Percentiles rank a stretch among this genome's conserved stretches.
Conservation (phyloP, 805 yeast genomes). For the Cyberlindnera mycetangii region DNA sequence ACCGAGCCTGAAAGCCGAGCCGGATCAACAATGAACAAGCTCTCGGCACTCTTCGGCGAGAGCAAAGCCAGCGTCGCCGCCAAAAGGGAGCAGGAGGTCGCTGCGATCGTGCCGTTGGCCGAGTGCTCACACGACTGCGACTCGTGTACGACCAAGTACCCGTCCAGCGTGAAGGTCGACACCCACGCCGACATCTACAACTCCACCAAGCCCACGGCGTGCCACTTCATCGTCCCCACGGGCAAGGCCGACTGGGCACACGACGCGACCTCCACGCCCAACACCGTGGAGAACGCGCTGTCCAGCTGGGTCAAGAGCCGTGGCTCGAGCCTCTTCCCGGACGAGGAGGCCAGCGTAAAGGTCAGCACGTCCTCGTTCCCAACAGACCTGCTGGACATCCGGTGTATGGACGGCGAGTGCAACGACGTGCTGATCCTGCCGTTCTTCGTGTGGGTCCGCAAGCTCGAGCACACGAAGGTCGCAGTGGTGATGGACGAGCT, state of each 20-base stretch:
- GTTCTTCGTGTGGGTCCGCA: conserved; percentile 65
- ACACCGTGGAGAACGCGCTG: conserved; percentile 46
- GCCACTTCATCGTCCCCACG: conserved; percentile 80
- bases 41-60: conserved; percentile 8
- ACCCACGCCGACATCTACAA: conserved; percentile 45
- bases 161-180: conserved; percentile 44
- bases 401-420: conserved; percentile 39
- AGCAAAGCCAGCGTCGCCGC: conserved; percentile 6
- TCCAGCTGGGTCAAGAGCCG: conserved; percentile 33
- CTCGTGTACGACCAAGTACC: conserved; percentile 51
- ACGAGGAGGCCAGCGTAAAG: conserved; percentile 36
- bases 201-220: conserved; percentile 62
- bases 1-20: too few relatives aligned
- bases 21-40: conserved; percentile 12
- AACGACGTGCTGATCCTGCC: conserved; percentile 72
- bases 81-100: conserved; percentile 29
- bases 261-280: conserved; percentile 53
- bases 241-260: conserved; percentile 84
- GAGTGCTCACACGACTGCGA: conserved; percentile 53
- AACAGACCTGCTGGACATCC: conserved; percentile 42
- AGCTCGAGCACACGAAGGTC: conserved; percentile 44
- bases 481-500: conserved; percentile 41
- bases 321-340: conserved; percentile 10
- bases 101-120: conserved; percentile 41
- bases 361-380: conserved; percentile 56